Evolutionary conservation across 805 yeast species (phyloP), one percentile per base, ranked within the genome.

Genomic region (Wickerhamomyces queroliae): DNA sequence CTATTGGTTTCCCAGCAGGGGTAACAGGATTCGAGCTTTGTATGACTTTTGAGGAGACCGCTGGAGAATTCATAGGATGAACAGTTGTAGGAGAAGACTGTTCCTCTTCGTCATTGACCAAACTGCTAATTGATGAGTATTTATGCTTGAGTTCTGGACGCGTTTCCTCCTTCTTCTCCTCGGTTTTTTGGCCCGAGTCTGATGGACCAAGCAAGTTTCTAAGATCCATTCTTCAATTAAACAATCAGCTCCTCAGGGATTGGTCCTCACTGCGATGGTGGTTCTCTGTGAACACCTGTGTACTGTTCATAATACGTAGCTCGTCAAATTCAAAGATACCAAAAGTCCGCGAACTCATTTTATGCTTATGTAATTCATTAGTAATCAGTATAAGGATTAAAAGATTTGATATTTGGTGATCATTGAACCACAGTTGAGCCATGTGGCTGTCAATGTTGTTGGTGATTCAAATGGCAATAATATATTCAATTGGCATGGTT

Each of bases 211-310:
- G 39, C n/a, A 53, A 40, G 33, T 43, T 50, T 27, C 37, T 43
- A 22, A 53, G 37, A 32, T 53, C 56, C 58, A 53, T 50, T n/a
- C 12, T 10, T 15, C 12, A n/a, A 16, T 9, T n/a, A 15, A 19
- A 8, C 25, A 8, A 8, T 30, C 12, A n/a, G n/a, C n/a, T n/a
- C n/a, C n/a, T n/a, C n/a, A n/a, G n/a, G n/a, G n/a, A n/a, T n/a
- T n/a, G n/a, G n/a, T n/a, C n/a, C n/a, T n/a, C n/a, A n/a, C n/a
- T n/a, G n/a, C n/a, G n/a, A n/a, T n/a, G n/a, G n/a, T n/a, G n/a
- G n/a, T n/a, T n/a, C n/a, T n/a, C n/a, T n/a, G n/a, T n/a, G n/a
- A n/a, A n/a, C n/a, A n/a, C n/a, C n/a, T n/a, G n/a, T n/a, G n/a
- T n/a, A n/a, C n/a, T n/a, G n/a, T n/a, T n/a, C n/a, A n/a, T n/a